These are phyloP conservation scores for Pleurotus tuber-regium DNA, from an alignment of 768 basidiomycete genomes.

Conservation along the genomic window DNA sequence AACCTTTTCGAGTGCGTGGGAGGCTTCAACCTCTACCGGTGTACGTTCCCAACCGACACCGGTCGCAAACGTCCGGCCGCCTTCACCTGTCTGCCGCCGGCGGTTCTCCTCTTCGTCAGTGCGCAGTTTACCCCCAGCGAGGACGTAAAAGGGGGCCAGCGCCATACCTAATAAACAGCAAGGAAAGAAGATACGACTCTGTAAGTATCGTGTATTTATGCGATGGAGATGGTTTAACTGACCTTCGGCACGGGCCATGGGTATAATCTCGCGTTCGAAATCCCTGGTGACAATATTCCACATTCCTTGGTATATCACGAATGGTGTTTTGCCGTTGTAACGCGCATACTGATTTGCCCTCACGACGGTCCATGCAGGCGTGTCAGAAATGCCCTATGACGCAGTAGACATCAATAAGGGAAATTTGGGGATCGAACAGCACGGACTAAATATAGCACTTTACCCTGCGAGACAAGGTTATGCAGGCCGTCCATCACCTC, in stretches of 20 bases:
- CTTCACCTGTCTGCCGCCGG: constrained; percentile 26
- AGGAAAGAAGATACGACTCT: constrained; percentile 27
- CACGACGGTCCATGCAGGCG: constrained; percentile 48
- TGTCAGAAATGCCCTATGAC: constrained; percentile 36
- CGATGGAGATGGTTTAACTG: constrained; percentile 14
- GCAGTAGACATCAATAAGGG: neutral
- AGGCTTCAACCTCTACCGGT: constrained; percentile 39
- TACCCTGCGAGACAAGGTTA: constrained; percentile 38
- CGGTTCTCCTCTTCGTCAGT: constrained; percentile 27
- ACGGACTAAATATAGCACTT: constrained; percentile 39
- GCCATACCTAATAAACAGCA: constrained; percentile 24
- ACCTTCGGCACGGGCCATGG: constrained; percentile 42
- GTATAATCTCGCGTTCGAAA: constrained; percentile 54
- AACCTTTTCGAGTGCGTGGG: constrained; percentile 45
- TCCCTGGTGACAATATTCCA: constrained; percentile 44
- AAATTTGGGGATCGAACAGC: neutral
- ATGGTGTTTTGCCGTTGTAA: constrained; percentile 46
- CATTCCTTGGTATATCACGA: constrained; percentile 50
- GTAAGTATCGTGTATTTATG: too few species aligned
- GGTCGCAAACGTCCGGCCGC: constrained; percentile 32
- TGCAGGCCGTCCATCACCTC: constrained; percentile 48
- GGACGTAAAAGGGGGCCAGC: constrained; percentile 35
- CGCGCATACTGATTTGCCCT: constrained; percentile 50
- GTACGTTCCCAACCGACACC: constrained; percentile 41
- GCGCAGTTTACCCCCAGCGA: constrained; percentile 25